Evolutionary conservation across 495 filamentous ascomycete genomes (phyloP).

Genomic region (Neurospora sp.): DNA sequence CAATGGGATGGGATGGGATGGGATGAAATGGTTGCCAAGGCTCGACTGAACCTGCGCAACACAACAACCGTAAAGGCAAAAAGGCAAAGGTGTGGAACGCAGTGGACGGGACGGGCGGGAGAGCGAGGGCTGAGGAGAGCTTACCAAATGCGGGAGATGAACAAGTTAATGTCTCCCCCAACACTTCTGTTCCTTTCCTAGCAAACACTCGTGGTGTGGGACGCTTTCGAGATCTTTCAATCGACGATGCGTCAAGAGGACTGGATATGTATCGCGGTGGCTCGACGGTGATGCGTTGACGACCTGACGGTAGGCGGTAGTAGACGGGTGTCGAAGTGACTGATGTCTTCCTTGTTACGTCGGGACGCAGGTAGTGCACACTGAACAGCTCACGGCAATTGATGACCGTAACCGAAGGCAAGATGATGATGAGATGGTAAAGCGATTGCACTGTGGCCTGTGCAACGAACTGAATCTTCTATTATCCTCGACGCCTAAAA

Average conservation of each 20-base stretch:
- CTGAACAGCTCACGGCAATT: constrained; percentile 20
- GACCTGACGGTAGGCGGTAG: background rate
- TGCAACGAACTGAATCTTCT: constrained; percentile 24
- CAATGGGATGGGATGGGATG: background rate
- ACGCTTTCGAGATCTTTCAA: constrained; percentile 26
- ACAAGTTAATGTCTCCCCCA: constrained; percentile 99
- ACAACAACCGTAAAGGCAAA: background rate
- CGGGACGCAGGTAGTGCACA: constrained; percentile 5
- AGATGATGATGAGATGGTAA: background rate
- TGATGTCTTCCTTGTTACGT: background rate
- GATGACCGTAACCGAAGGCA: constrained; percentile 14
- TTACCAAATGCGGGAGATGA: constrained; percentile 84
- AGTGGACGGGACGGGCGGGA: background rate
- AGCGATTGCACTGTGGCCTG: constrained; percentile 24
- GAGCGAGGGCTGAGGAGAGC: constrained; percentile 21
- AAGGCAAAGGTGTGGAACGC: background rate
- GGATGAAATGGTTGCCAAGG: background rate
- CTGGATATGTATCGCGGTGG: background rate
- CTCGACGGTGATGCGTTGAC: constrained; percentile 3
- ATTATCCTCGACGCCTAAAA: constrained; percentile 24
- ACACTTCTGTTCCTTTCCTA: constrained; percentile 30
- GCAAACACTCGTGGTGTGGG: constrained; percentile 12
- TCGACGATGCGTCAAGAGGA: constrained; percentile 12
- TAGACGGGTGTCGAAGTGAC: background rate
- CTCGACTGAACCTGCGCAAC: background rate